Evolutionary conservation across 345 rosid genomes (phyloP).

Genomic region (Iberis pinnata): DNA sequence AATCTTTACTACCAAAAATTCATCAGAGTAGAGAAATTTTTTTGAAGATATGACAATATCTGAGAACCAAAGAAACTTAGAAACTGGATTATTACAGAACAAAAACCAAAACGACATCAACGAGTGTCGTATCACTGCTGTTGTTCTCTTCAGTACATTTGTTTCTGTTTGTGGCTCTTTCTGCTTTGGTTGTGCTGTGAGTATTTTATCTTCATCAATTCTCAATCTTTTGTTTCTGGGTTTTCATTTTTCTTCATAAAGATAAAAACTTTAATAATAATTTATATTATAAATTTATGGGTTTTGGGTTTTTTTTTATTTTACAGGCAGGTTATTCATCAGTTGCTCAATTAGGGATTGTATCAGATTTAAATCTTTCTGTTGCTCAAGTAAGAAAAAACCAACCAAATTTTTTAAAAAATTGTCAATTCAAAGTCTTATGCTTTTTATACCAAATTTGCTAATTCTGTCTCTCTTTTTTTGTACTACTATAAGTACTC

Average conservation of each 20-base stretch:
- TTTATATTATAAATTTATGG: too few relatives aligned
- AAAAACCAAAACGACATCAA: slow-evolving; percentile 27
- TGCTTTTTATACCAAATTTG: too few relatives aligned
- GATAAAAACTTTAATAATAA: too few relatives aligned
- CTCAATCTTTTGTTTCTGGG: too few relatives aligned
- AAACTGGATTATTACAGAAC: slow-evolving; percentile 24
- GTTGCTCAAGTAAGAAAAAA: slow-evolving; percentile 30
- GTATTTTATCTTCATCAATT: background rate
- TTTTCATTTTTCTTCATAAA: too few relatives aligned
- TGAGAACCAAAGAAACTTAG: slow-evolving; percentile 19
- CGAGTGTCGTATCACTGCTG: slow-evolving; percentile 29
- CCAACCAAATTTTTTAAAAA: background rate
- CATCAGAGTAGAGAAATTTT: too few relatives aligned
- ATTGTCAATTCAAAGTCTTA: too few relatives aligned
- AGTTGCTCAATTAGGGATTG: slow-evolving; percentile 36
- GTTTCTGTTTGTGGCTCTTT: slow-evolving; percentile 38
- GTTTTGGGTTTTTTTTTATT: background rate
- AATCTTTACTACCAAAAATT: too few relatives aligned
- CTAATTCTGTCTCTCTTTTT: background rate
- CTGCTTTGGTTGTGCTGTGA: slow-evolving; percentile 37
- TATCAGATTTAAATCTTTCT: slow-evolving; percentile 36
- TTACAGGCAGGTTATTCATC: slow-evolving; percentile 44
- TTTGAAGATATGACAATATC: slow-evolving; percentile 29
- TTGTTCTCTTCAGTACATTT: slow-evolving; percentile 31
- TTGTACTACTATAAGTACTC: slow-evolving; percentile 32